A percentile compares a stretch with the other conserved stretches of the same genome.
phyloP scores from a whole-genome alignment of 768 basidiomycete genomes.

The Mycena maculata region DNA sequence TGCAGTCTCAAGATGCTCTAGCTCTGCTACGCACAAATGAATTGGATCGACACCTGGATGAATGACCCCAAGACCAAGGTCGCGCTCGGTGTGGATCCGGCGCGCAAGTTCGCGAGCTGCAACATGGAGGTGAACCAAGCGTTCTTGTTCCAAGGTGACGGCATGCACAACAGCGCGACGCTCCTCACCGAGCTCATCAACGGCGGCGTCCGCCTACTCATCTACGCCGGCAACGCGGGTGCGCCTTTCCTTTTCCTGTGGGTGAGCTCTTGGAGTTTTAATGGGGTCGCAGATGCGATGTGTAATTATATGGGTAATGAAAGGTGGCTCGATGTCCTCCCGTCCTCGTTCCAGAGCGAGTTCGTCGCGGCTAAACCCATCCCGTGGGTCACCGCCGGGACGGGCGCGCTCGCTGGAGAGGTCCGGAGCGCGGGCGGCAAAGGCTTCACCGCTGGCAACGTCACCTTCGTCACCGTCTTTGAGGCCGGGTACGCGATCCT shows the following conservation, averaged over 20 bases:
- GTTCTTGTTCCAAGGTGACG: constrained; percentile 87
- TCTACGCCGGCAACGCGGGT: constrained; percentile 92
- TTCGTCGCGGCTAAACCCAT: constrained; percentile 61
- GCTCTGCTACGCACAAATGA: too few species aligned
- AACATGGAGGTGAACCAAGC: constrained; percentile 85
- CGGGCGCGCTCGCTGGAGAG: constrained; percentile 71
- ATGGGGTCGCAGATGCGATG: constrained; percentile 72
- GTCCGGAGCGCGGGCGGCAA: constrained; percentile 77
- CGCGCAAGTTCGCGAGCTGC: constrained; percentile 73
- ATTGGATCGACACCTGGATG: constrained; percentile 91
- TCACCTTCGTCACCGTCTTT: constrained; percentile 82
- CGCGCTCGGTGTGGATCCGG: constrained; percentile 78
- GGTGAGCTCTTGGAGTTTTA: constrained; percentile 22
- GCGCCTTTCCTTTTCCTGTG: constrained; percentile 40
- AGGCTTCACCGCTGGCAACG: constrained; percentile 79
- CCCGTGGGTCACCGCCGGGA: constrained; percentile 66
- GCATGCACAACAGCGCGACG: constrained; percentile 82
- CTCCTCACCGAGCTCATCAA: constrained; percentile 86
- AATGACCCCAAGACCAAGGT: constrained; percentile 82
- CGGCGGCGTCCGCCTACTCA: constrained; percentile 83
- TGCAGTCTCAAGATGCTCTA: too few species aligned
- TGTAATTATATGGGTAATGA: constrained; percentile 90
- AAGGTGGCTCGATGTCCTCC: constrained; percentile 76
- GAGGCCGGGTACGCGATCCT: constrained; percentile 80
- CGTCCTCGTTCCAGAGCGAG: constrained; percentile 70